Base-by-base conservation (phyloP, 1,284 basidiomycete genomes). In the Cystobasidium pallidum region DNA sequence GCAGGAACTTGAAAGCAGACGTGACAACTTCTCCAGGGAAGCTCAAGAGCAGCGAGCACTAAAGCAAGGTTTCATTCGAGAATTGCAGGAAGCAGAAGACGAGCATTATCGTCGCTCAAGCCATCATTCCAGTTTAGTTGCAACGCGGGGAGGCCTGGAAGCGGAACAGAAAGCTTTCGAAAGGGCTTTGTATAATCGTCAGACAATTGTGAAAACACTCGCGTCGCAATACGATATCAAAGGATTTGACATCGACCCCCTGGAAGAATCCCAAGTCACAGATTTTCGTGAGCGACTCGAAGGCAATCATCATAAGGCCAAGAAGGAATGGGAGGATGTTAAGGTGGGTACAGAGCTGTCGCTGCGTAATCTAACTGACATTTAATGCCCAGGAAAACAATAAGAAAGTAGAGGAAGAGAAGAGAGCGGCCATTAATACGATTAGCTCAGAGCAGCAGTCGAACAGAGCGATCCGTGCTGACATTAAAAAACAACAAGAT, bases 1-100 rank as follows among this genome's bases (percentile, higher is more conserved):
- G 58, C 88, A 89, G 28, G 91, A 93, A 73, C 83, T 97, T 17
- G 82, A 86, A 62, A 82, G 83, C 34, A 88, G 89, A 74, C 80
- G 89, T 61, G 82, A 85, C 66, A 90, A 89, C 77, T 94, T 92
- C 76, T 87, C 91, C 72, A 83, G 86, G 8, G 85, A 90, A 73
- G 84, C 90, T 58, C 81, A 83, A 52, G 79, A 82, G 66, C 85
- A 87, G 63, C 85, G 85, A 75, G 83, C 84, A 59, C 85, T 85
- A 71, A 83, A 75, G 80, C 81, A 72, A 75, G 79, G 15, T 82
- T 87, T 76, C 81, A 86, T 73, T 80, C 82, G 28, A 84, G 76
- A 85, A 52, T 84, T 85, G 64, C 84, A 87, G 43, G 87, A 89
- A 73, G 81, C 80, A 63, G 86, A 90, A 73, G 89, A 90, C 28